Percentiles rank a stretch among this genome's conserved stretches.
Evolutionary conservation across 306 rosid species (phyloP).

Genomic region (Glycine tomentella): DNA sequence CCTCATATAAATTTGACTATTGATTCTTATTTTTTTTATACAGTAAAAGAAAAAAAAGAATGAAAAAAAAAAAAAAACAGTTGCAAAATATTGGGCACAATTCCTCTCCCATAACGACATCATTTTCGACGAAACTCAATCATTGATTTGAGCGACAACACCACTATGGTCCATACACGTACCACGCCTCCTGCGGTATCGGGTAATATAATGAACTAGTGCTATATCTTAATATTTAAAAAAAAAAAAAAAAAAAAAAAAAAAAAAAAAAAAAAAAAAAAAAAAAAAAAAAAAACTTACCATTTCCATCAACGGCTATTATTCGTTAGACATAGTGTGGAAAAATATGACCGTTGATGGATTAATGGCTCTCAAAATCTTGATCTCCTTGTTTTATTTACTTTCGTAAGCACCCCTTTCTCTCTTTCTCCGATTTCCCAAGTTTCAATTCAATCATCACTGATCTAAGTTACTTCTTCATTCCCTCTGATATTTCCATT

Average conservation of each 20-base stretch:
- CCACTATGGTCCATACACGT: conserved; percentile 13
- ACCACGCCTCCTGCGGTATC: background rate
- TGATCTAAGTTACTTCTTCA: conserved; percentile 36
- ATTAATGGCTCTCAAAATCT: conserved; percentile 23
- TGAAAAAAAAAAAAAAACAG: no score
- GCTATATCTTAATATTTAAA: no score
- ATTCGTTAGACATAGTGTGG: background rate
- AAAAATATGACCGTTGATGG: conserved; percentile 13
- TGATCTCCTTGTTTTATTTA: background rate
- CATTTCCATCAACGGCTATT: conserved; percentile 31
- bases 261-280: no score
- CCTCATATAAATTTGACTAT: no score
- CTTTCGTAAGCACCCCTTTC: background rate
- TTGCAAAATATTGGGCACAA: no score
- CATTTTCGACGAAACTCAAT: background rate
- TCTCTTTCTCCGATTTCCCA: background rate
- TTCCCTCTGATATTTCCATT: background rate
- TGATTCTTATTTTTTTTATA: no score
- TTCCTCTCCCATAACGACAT: background rate
- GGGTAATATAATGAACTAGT: background rate
- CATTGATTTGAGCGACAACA: background rate
- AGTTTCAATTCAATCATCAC: conserved; percentile 20
- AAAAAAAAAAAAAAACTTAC: background rate
- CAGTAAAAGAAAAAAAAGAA: no score
- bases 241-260: no score